Conservation (phyloP, 305 asterid species). For the Nicotiana rustica region DNA sequence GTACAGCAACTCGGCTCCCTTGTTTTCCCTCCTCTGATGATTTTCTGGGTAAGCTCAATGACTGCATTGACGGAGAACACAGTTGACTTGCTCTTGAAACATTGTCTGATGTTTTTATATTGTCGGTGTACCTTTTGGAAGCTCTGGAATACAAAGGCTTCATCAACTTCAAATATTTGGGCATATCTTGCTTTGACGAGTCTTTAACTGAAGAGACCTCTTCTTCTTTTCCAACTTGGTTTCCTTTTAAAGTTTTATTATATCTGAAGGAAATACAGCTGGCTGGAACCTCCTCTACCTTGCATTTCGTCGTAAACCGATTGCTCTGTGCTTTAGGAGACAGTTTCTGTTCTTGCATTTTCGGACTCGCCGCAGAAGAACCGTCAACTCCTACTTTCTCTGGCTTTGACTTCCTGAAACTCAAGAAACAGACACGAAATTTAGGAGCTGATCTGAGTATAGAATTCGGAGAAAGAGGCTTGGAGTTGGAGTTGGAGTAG, state of each 20-base stretch:
- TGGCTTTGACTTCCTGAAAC: constrained; percentile 64
- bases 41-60: constrained; percentile 56
- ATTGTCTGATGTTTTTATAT: constrained; percentile 44
- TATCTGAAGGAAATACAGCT: constrained; percentile 43
- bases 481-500: constrained; percentile 35
- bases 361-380: constrained; percentile 43
- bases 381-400: constrained; percentile 43
- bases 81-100: constrained; percentile 52
- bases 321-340: constrained; percentile 52
- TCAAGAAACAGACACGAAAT: constrained; percentile 61
- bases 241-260: constrained; percentile 45
- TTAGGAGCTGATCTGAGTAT: constrained; percentile 57
- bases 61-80: constrained; percentile 61
- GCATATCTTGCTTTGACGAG: constrained; percentile 42
- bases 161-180: constrained; percentile 70
- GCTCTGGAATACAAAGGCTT: constrained; percentile 64
- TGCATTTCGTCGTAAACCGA: constrained; percentile 36
- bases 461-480: constrained; percentile 57
- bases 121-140: constrained; percentile 51
- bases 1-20: constrained; percentile 57
- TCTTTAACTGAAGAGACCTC: constrained; percentile 47
- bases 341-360: constrained; percentile 47
- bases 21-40: constrained; percentile 49
- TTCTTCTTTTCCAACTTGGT: constrained; percentile 57
- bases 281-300: constrained; percentile 46